phyloP scores from a whole-genome alignment of 2,329 filamentous ascomycete species.

The Botrytis tulipae region DNA sequence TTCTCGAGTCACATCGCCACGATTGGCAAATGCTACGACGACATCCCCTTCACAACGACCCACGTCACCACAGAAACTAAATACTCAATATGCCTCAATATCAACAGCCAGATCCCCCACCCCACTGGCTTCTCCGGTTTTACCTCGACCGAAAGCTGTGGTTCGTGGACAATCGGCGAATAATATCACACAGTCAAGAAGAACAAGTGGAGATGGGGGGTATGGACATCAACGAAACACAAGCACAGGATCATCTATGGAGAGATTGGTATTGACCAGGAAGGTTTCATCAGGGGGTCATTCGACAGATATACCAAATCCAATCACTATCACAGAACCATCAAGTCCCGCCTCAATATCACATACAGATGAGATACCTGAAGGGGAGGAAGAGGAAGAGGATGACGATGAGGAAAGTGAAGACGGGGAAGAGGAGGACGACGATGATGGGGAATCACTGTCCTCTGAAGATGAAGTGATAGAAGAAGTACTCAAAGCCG shows the following conservation, averaged over 20 bases:
- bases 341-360: slow-evolving; percentile 28
- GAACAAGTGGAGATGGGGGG: slow-evolving; percentile 29
- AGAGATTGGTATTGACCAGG: slow-evolving; percentile 26
- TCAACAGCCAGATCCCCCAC: slow-evolving; percentile 30
- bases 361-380: slow-evolving; percentile 29
- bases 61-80: slow-evolving; percentile 51
- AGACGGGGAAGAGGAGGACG: slow-evolving; percentile 25
- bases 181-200: slow-evolving; percentile 25
- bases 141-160: slow-evolving; percentile 26
- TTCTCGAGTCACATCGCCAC: slow-evolving; percentile 45
- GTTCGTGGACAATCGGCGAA: slow-evolving; percentile 33
- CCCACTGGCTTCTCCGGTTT: slow-evolving; percentile 29
- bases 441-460: slow-evolving; percentile 12
- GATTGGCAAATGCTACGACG: slow-evolving; percentile 38
- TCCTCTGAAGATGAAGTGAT: slow-evolving; percentile 40
- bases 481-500: slow-evolving; percentile 52
- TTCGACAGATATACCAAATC: slow-evolving; percentile 23
- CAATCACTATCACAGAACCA: slow-evolving; percentile 27
- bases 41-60: slow-evolving; percentile 18
- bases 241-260: slow-evolving; percentile 32
- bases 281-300: slow-evolving; percentile 29
- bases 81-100: slow-evolving; percentile 31
- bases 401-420: neutral
- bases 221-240: slow-evolving; percentile 33
- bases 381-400: slow-evolving; percentile 12